These are phyloP conservation scores for Diophrys sp. DNA, from an alignment of 73 alveolate genomes.

Conservation along the genomic window DNA sequence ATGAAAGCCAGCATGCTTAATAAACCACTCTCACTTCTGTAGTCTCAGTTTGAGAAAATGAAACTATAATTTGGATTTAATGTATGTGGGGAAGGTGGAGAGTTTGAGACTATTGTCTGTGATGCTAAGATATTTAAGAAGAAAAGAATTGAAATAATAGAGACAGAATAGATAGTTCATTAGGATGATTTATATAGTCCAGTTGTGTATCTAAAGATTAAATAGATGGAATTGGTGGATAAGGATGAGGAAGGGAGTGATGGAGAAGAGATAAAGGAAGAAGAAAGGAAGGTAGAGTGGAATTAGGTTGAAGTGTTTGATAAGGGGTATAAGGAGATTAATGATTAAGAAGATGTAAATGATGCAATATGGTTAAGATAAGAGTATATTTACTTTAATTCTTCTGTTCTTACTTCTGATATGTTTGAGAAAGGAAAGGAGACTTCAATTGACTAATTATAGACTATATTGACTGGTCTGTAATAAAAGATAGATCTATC, in stretches of 20 bases:
- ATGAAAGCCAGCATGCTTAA: constrained; percentile 66
- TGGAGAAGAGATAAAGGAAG: too few species aligned
- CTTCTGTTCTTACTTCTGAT: not conserved
- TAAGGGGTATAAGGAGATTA: too few species aligned
- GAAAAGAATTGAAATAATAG: constrained; percentile 41
- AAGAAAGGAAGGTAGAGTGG: too few species aligned
- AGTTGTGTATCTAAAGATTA: constrained; percentile 45
- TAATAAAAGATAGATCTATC: not conserved
- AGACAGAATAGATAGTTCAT: constrained; percentile 58
- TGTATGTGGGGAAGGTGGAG: constrained; percentile 99
- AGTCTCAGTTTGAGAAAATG: constrained; percentile 59
- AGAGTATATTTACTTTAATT: constrained; percentile 1
- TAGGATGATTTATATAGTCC: constrained; percentile 62
- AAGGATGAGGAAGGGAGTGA: constrained; percentile 19
- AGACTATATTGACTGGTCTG: constrained; percentile 14
- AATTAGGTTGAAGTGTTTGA: too few species aligned
- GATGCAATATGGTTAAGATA: not conserved
- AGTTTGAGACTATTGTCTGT: constrained; percentile 90
- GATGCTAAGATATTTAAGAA: constrained; percentile 88
- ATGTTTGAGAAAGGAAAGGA: constrained; percentile 24
- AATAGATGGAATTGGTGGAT: constrained; percentile 33
- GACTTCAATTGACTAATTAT: not conserved
- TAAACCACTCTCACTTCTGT: constrained; percentile 44
- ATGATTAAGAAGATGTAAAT: not conserved
- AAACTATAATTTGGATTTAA: constrained; percentile 83